Base-by-base conservation (phyloP, 176 grass and related monocot species). In the Alloteropsis semialata region DNA sequence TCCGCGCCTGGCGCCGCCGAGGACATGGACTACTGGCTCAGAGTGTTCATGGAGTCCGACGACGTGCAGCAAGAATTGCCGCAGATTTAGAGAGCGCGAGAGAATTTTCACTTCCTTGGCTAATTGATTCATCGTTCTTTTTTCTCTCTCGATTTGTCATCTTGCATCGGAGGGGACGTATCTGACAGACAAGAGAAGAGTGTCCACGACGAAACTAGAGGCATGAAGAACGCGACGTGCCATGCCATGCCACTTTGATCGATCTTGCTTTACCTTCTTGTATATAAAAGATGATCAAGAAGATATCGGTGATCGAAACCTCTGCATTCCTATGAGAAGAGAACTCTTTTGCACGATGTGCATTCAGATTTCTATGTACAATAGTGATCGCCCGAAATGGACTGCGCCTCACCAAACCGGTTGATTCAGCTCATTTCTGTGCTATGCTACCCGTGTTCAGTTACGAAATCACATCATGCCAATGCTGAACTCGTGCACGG, bases 21-120 rank as follows among this genome's bases (percentile, higher is more conserved):
- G 37, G 91, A 92, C 87, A 79, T 97, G 74, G 94, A 97, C 34
- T 97, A 86, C 88, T 97, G 94, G 91, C 86, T 94, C 38, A 34
- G 37, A 49, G 61, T 94, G 82, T 97, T 97, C 89, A 94, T 92
- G 81, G 89, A 93, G 77, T 83, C 81, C 53, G 89, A 78, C 76
- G 89, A 78, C 37, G 72, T 67, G 78, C 76, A 72, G 1, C 69
- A 86, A 8, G 78, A 89, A 51, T 84, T 94, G 65, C 89, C 91
- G 63, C 84, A 80, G 82, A 74, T 89, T 85, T 86, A 92, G 76
- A 69, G 58, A 19, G 65, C 9, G 58, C 11, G 30, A 16, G 68
- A 11, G 65, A 56, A 41, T 50, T 58, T 48, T 63, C 51, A 34
- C 74, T 60, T 82, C 79, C 64, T 46, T 76, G 66, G 73, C 65